Evolutionary conservation across 495 filamentous ascomycete species (phyloP).

Genomic region (Penicillium herquei): DNA sequence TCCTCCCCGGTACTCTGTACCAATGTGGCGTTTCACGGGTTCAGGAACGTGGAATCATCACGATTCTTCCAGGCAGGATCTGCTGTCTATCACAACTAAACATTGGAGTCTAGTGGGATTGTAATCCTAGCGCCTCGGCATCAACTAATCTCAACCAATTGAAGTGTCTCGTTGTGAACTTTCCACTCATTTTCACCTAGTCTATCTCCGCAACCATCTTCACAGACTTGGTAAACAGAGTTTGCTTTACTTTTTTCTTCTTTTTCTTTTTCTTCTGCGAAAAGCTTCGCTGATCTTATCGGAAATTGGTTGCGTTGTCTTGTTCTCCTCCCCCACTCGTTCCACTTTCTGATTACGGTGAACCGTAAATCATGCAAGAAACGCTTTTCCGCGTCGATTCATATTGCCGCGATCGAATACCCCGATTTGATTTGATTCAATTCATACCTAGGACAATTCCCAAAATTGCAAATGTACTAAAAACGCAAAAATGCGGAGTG

Average conservation of each 20-base stretch:
- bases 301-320: neutral
- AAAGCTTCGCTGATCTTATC: conserved; percentile 5
- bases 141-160: conserved; percentile 8
- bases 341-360: conserved; percentile 1
- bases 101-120: neutral
- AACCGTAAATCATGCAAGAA: neutral
- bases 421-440: too few species aligned
- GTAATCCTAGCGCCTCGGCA: neutral
- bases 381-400: neutral
- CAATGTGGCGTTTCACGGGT: conserved; percentile 5
- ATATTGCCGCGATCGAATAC: neutral
- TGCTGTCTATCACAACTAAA: conserved; percentile 13
- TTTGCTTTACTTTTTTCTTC: neutral
- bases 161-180: conserved; percentile 17
- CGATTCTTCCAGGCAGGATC: conserved; percentile 20
- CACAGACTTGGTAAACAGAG: neutral
- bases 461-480: too few species aligned
- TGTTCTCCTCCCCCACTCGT: conserved; percentile 1
- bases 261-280: neutral
- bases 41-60: conserved; percentile 10
- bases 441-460: too few species aligned
- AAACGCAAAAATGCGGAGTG: neutral
- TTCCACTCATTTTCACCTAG: neutral
- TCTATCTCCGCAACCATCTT: conserved; percentile 6
- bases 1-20: neutral